phyloP scores from a whole-genome alignment of 202 grass and related monocot genomes.

The Eragrostis tef region DNA sequence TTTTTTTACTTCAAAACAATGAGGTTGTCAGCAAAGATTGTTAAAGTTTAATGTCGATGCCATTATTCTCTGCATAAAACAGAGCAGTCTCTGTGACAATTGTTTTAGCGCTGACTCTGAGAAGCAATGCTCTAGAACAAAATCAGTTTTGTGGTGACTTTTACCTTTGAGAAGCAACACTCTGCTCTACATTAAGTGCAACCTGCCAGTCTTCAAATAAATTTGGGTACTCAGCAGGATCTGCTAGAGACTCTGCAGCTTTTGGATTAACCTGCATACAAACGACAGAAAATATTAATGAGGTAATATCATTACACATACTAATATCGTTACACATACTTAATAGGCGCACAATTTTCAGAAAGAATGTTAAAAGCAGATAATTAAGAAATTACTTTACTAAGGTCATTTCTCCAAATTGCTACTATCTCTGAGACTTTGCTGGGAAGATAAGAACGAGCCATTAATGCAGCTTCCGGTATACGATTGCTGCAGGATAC shows the following conservation, averaged over 20 bases:
- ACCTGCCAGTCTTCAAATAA: conserved; percentile 95
- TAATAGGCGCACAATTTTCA: background rate
- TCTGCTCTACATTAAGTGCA: conserved; percentile 79
- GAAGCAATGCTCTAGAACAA: conserved; percentile 13
- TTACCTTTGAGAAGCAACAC: conserved; percentile 67
- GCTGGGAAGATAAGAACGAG: conserved; percentile 94
- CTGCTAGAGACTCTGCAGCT: conserved; percentile 96
- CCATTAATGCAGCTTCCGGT: conserved; percentile 97
- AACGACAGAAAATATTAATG: conserved; percentile 33
- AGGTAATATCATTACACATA: background rate
- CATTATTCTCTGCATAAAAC: background rate
- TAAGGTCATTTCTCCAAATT: conserved; percentile 90
- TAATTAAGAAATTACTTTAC: conserved; percentile 69
- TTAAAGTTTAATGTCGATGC: conserved; percentile 20
- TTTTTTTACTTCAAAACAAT: conserved; percentile 26
- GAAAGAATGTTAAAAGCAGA: conserved; percentile 33
- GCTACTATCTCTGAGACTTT: conserved; percentile 90
- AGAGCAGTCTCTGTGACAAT: conserved; percentile 10
- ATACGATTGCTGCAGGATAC: conserved; percentile 79
- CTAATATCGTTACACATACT: background rate
- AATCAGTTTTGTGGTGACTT: conserved; percentile 30
- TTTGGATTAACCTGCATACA: conserved; percentile 83
- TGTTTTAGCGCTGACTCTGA: conserved; percentile 33
- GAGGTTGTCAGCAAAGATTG: background rate
- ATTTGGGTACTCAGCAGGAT: conserved; percentile 95